A percentile compares a stretch with the other conserved stretches of the same genome.
These are phyloP conservation scores for Xanthoconium purpureum DNA, from an alignment of 768 basidiomycete species.

Conservation along the genomic window DNA sequence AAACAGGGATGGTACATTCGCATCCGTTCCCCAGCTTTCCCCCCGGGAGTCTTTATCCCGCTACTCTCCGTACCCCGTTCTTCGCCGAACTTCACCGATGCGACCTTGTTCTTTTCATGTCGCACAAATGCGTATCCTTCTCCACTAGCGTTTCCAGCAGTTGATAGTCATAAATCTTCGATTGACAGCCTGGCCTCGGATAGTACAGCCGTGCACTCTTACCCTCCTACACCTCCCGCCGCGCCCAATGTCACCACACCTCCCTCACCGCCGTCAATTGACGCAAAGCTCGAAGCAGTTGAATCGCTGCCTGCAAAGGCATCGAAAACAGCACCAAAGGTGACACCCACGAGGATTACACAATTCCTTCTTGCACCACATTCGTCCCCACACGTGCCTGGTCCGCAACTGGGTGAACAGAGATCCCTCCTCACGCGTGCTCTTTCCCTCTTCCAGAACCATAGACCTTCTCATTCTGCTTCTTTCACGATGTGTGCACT, in stretches of 20 bases:
- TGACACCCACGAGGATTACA: constrained; percentile 31
- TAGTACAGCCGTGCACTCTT: constrained; percentile 45
- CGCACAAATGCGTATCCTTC: constrained; percentile 41
- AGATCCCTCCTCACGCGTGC: constrained; percentile 51
- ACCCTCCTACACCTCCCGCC: constrained; percentile 54
- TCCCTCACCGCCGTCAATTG: constrained; percentile 34
- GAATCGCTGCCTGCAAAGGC: constrained; percentile 1
- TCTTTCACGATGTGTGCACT: constrained; percentile 53
- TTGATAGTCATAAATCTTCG: constrained; percentile 20
- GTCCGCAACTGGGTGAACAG: constrained; percentile 26
- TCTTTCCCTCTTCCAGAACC: constrained; percentile 45
- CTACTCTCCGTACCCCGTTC: constrained; percentile 47
- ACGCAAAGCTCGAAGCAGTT: constrained; percentile 27
- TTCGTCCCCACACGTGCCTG: constrained; percentile 36
- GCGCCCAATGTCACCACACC: constrained; percentile 30
- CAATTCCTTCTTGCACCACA: constrained; percentile 54
- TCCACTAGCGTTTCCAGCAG: constrained; percentile 14
- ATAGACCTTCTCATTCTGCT: constrained; percentile 54
- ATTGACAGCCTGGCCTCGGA: constrained; percentile 31
- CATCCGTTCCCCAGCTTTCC: constrained; percentile 67
- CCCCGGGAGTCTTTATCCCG: constrained; percentile 56
- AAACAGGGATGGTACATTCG: constrained; percentile 85
- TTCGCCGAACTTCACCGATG: constrained; percentile 49
- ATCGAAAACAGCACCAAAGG: constrained; percentile 7
- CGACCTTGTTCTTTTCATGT: constrained; percentile 50